Percentiles rank a stretch among this genome's conserved stretches.
These are phyloP conservation scores for Toxicodendron radicans DNA, from an alignment of 345 rosid species.

Conservation along the genomic window DNA sequence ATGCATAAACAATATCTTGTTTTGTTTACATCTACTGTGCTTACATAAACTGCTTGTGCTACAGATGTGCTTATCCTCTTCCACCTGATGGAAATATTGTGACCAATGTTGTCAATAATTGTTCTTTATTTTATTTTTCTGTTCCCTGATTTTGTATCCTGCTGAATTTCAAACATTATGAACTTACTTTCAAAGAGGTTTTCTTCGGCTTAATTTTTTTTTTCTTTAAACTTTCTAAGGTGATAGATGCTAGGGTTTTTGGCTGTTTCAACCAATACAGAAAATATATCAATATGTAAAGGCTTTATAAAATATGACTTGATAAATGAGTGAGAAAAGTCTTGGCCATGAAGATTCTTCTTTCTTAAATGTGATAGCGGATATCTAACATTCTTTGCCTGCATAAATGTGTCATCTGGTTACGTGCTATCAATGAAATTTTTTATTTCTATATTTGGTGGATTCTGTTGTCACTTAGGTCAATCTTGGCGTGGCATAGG, in stretches of 20 bases:
- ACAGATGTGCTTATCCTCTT: not conserved
- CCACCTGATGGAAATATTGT: not conserved
- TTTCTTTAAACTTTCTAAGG: not conserved
- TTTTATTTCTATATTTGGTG: not conserved
- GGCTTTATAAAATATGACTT: not conserved
- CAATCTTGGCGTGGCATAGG: constrained; percentile 7
- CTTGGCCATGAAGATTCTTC: not conserved
- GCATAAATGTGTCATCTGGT: not conserved
- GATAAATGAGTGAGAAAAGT: not conserved
- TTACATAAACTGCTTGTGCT: not conserved
- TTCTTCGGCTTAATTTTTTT: no score
- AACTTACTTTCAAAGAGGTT: not conserved
- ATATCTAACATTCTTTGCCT: not conserved
- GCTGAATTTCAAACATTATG: not conserved
- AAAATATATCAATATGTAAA: not conserved
- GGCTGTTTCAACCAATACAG: not conserved
- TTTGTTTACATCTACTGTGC: not conserved
- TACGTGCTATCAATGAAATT: not conserved
- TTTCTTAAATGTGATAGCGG: not conserved
- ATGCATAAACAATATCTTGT: not conserved
- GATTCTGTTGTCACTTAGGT: not conserved
- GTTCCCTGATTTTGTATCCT: not conserved
- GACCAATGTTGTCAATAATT: not conserved
- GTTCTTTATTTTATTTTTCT: not conserved
- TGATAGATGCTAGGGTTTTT: not conserved